Percentiles rank a stretch among this genome's conserved stretches.
phyloP scores from a whole-genome alignment of 176 grass and related monocot genomes.

The Lolium rigidum region DNA sequence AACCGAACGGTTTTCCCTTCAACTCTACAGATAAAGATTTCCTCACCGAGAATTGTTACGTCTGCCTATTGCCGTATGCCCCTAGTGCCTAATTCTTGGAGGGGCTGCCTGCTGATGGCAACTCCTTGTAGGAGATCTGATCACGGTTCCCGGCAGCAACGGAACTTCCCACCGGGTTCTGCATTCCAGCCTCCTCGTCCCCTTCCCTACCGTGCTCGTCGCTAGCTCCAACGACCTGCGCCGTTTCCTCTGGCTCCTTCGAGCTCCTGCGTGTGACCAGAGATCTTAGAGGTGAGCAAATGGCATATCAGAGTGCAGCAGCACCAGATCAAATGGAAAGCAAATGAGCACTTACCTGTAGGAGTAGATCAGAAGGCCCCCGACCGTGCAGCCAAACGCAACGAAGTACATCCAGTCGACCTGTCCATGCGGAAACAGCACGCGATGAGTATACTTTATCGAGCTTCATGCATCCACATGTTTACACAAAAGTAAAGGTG shows the following conservation, averaged over 20 bases:
- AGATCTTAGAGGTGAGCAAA: background rate
- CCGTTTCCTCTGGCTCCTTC: constrained; percentile 38
- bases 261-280: constrained; percentile 38
- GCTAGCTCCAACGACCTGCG: constrained; percentile 45
- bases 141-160: background rate
- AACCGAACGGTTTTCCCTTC: background rate
- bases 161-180: background rate
- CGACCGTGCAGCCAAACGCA: constrained; percentile 50
- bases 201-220: constrained; percentile 19
- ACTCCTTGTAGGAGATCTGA: background rate
- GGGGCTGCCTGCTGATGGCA: background rate
- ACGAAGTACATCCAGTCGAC: constrained; percentile 87
- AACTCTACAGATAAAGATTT: background rate
- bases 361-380: constrained; percentile 64
- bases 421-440: constrained; percentile 33
- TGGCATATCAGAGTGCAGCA: background rate
- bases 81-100: background rate
- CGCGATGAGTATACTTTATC: constrained; percentile 30
- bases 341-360: background rate
- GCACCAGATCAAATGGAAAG: background rate
- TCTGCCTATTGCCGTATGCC: background rate
- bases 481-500: background rate
- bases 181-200: constrained; percentile 45
- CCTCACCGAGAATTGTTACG: background rate
- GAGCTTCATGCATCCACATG: background rate